Evolutionary conservation across 345 rosid genomes (phyloP).

Genomic region (Dovyalis caffra): DNA sequence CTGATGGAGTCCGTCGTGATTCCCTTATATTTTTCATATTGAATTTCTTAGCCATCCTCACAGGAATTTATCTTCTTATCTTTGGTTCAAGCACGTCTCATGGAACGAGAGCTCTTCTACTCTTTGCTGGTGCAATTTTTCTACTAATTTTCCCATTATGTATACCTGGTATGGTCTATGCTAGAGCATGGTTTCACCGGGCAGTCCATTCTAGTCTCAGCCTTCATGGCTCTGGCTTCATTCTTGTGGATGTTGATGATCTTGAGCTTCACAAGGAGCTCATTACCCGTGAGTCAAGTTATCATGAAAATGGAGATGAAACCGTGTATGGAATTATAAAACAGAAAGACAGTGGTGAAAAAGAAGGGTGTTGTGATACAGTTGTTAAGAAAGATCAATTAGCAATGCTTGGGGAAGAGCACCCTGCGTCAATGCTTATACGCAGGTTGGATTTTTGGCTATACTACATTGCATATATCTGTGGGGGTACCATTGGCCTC

Average conservation of each 20-base stretch:
- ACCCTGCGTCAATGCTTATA: slow-evolving; percentile 50
- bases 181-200: slow-evolving; percentile 68
- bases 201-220: slow-evolving; percentile 61
- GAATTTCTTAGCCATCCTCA: slow-evolving; percentile 65
- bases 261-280: slow-evolving; percentile 86
- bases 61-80: slow-evolving; percentile 77
- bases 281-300: slow-evolving; percentile 42
- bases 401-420: slow-evolving; percentile 75
- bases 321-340: slow-evolving; percentile 13
- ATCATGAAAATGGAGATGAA: slow-evolving; percentile 33
- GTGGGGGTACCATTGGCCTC: slow-evolving; percentile 96
- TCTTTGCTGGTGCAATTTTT: slow-evolving; percentile 69
- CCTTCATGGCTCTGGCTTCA: slow-evolving; percentile 57
- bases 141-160: slow-evolving; percentile 70
- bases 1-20: slow-evolving; percentile 67
- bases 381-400: slow-evolving; percentile 56
- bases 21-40: slow-evolving; percentile 66
- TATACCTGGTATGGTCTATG: slow-evolving; percentile 75
- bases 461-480: slow-evolving; percentile 73
- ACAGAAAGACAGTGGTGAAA: slow-evolving; percentile 27
- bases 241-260: slow-evolving; percentile 77
- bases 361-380: slow-evolving; percentile 43
- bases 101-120: slow-evolving; percentile 41
- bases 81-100: slow-evolving; percentile 43
- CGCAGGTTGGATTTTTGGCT: slow-evolving; percentile 86